Base-by-base conservation (phyloP, 805 yeast genomes). In the Brettanomyces bruxellensis region DNA sequence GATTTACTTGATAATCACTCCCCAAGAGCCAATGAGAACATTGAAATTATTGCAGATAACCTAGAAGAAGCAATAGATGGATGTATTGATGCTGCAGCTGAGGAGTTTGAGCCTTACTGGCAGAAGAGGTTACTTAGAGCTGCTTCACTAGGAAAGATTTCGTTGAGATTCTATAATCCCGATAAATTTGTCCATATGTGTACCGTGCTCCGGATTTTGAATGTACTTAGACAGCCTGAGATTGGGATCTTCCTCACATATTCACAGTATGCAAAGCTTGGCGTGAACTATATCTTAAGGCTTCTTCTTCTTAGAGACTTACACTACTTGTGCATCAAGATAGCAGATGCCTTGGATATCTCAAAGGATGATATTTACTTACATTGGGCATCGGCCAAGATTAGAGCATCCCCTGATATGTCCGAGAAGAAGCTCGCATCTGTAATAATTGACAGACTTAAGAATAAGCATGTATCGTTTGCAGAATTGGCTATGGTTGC, bases 61-160 rank as follows among this genome's bases (percentile, higher is more conserved):
- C 63, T 86, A 24, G 59, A 64, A 0, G 65, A 66, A 2, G 96
- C 96, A 1, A 81, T 91, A 1, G 71, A 73, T 34, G 76, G 73
- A 18, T 86, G 96, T 59, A 73, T 89, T 4, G 65, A 72, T 2
- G 95, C 95, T 0, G 83, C 96, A 1, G 62, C 78, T 3, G 82
- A 80, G 46, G 98, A 91, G 55, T 79, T 87, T 55, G 87, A 81
- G 50, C 75, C 85, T 0, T 68, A 71, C 45, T 76, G 90, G 83
- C 99, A 93, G 56, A 89, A 88, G 60, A 77, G 76, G 44, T 66
- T 91, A 8, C 64, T 93, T 36, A 73, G 79, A 45, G 95, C 96
- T 1, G 95, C 90, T 0, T 70, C 86, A 0, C 86, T 90, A 65
- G 99, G 97, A 1, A 93, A 91, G 55, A 72, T 86, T 0, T 70